Evolutionary conservation across 2,329 filamentous ascomycete species (phyloP).

Genomic region (Clonostachys byssicola): DNA sequence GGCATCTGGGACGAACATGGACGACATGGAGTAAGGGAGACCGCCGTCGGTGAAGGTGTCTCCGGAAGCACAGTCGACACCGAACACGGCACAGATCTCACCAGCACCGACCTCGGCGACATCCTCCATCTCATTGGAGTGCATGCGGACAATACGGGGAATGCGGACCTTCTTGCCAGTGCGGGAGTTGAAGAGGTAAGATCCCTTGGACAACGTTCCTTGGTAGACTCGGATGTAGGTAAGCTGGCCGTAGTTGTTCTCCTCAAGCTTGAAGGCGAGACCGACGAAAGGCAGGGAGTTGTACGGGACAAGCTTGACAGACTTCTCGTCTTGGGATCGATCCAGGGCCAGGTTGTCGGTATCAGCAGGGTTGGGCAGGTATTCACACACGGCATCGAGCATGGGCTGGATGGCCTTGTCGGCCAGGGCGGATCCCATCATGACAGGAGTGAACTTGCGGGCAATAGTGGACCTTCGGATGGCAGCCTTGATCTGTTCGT

Average conservation of each 20-base stretch:
- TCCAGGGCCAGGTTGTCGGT: constrained; percentile 89
- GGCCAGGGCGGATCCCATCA: constrained; percentile 94
- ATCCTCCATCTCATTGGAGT: constrained; percentile 99
- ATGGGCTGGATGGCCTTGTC: constrained; percentile 96
- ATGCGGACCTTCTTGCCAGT: constrained; percentile 96
- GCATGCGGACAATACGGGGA: constrained; percentile 97
- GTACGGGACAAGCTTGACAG: constrained; percentile 87
- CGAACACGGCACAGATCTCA: constrained; percentile 98
- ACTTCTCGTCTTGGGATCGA: constrained; percentile 69
- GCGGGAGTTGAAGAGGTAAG: constrained; percentile 88
- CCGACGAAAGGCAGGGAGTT: constrained; percentile 92
- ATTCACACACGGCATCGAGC: constrained; percentile 95
- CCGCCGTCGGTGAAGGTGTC: constrained; percentile 96
- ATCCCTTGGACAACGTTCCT: constrained; percentile 81
- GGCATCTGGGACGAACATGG: constrained; percentile 96
- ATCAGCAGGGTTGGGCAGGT: constrained; percentile 86
- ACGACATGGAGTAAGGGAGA: constrained; percentile 91
- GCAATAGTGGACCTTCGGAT: constrained; percentile 87
- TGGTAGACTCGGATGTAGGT: constrained; percentile 99
- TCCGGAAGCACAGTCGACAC: constrained; percentile 94
- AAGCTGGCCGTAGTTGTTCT: constrained; percentile 96
- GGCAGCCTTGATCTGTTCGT: constrained; percentile 83
- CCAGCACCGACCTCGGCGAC: constrained; percentile 88
- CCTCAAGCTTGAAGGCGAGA: constrained; percentile 96
- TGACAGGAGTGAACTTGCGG: constrained; percentile 86